A percentile compares a stretch with the other conserved stretches of the same genome.
phyloP scores from a whole-genome alignment of 2,329 filamentous ascomycete species.

The Dichotomopilus funicola region DNA sequence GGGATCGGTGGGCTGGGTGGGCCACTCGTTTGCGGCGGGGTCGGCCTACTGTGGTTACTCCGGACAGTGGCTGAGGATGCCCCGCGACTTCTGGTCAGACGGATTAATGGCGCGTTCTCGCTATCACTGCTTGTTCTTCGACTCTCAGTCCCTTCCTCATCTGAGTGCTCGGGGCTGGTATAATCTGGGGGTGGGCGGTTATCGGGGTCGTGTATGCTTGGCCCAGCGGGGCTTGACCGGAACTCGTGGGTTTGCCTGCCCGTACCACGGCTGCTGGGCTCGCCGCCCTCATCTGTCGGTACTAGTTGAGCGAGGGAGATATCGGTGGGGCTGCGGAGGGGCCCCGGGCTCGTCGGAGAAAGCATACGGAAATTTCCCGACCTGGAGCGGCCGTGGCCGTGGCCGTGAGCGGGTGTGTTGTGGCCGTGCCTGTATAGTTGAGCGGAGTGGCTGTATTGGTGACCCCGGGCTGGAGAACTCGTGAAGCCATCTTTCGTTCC shows the following conservation, averaged over 20 bases:
- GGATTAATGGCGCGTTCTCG: constrained; percentile 48
- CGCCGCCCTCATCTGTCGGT: constrained; percentile 64
- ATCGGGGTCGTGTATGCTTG: constrained; percentile 48
- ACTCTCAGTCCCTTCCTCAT: constrained; percentile 38
- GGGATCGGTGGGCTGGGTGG: constrained; percentile 61
- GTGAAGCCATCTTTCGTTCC: constrained; percentile 59
- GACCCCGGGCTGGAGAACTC: constrained; percentile 34
- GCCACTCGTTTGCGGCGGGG: constrained; percentile 21
- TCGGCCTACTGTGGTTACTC: constrained; percentile 2
- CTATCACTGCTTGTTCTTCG: constrained; percentile 52
- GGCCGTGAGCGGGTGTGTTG: constrained; percentile 38
- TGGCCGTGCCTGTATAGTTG: constrained; percentile 36
- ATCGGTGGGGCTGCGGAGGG: constrained; percentile 84
- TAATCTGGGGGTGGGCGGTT: constrained; percentile 68
- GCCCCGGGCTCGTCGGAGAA: constrained; percentile 77
- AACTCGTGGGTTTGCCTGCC: constrained; percentile 28
- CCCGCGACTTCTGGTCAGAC: constrained; percentile 44
- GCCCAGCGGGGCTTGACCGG: constrained; percentile 33
- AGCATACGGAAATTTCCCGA: constrained; percentile 73
- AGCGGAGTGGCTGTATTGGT: constrained; percentile 43
- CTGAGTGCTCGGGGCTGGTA: constrained; percentile 57
- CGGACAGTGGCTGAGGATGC: constrained; percentile 38
- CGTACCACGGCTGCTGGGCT: constrained; percentile 55
- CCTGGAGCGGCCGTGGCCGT: constrained; percentile 65
- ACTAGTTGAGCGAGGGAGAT: constrained; percentile 88